A percentile compares a stretch with the other conserved stretches of the same genome.
Conservation (phyloP, 306 rosid genomes). For the Arachis stenosperma region DNA sequence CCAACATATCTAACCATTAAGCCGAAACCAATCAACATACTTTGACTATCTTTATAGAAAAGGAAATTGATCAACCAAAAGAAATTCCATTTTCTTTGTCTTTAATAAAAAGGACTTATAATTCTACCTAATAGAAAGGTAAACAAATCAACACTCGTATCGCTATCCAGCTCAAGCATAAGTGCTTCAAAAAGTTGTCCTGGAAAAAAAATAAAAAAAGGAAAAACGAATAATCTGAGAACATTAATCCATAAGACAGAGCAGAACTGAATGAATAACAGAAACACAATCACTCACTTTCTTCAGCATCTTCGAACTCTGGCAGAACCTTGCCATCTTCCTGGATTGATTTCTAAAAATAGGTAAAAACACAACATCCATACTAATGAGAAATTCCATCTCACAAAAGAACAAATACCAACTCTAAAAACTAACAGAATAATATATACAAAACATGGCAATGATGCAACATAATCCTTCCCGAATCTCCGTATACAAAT, state of each 20-base stretch:
- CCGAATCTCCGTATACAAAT: no score
- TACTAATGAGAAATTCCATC: constrained; percentile 16
- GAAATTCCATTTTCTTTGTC: background rate
- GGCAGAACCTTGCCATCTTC: constrained; percentile 72
- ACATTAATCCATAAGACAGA: constrained; percentile 30
- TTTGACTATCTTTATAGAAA: background rate
- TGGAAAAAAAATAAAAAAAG: constrained; percentile 44
- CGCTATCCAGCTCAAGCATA: constrained; percentile 75
- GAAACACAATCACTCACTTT: constrained; percentile 54
- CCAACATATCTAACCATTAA: no score
- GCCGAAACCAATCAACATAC: no score
- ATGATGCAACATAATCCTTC: no score
- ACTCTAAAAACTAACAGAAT: background rate
- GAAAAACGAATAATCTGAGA: background rate
- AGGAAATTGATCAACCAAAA: background rate
- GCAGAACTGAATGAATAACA: constrained; percentile 7
- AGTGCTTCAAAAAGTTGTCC: constrained; percentile 69
- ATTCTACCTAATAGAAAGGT: background rate
- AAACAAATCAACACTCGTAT: constrained; percentile 43
- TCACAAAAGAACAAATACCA: constrained; percentile 13
- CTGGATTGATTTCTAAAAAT: constrained; percentile 52
- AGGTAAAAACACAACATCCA: constrained; percentile 36
- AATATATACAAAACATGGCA: no score
- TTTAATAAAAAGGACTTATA: no score
- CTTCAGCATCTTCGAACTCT: constrained; percentile 83